These are phyloP conservation scores for Cercophora sp. DNA, from an alignment of 495 filamentous ascomycete species.

Conservation along the genomic window DNA sequence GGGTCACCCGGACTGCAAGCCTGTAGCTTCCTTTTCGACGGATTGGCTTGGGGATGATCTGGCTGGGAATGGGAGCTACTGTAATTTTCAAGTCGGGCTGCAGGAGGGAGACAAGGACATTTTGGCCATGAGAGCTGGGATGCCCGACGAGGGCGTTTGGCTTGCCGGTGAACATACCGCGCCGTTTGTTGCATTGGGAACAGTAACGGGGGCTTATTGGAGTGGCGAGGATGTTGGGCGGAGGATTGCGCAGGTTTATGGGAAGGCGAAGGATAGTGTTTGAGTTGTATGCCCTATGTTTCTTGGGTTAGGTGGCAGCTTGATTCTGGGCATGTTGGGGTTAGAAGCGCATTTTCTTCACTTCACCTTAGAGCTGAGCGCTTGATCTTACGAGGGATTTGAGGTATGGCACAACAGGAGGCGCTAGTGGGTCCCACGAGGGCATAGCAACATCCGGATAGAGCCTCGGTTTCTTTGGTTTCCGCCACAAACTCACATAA, in stretches of 20 bases:
- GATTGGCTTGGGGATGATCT: conserved; percentile 78
- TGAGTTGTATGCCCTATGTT: no score
- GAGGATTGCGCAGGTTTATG: conserved; percentile 49
- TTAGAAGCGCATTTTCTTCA: no score
- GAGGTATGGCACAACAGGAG: no score
- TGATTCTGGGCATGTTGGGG: no score
- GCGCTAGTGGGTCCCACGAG: no score
- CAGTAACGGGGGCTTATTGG: conserved; percentile 87
- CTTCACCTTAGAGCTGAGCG: no score
- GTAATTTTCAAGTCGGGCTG: conserved; percentile 80
- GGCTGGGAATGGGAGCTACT: conserved; percentile 86
- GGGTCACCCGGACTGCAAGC: conserved; percentile 53
- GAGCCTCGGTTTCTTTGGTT: no score
- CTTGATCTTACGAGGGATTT: no score
- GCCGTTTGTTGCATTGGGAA: conserved; percentile 83
- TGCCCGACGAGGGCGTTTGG: conserved; percentile 71
- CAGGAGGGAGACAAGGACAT: conserved; percentile 70
- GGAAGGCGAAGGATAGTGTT: conserved; percentile 14
- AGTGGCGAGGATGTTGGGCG: conserved; percentile 76
- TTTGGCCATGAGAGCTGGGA: conserved; percentile 64
- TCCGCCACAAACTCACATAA: no score
- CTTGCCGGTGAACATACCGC: conserved; percentile 93
- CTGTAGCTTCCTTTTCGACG: conserved; percentile 61
- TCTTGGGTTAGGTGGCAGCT: no score
- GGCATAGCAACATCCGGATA: no score